A percentile compares a stretch with the other conserved stretches of the same genome.
Evolutionary conservation across 768 basidiomycete genomes (phyloP).

Genomic region (Pleurotus tuoliensis): DNA sequence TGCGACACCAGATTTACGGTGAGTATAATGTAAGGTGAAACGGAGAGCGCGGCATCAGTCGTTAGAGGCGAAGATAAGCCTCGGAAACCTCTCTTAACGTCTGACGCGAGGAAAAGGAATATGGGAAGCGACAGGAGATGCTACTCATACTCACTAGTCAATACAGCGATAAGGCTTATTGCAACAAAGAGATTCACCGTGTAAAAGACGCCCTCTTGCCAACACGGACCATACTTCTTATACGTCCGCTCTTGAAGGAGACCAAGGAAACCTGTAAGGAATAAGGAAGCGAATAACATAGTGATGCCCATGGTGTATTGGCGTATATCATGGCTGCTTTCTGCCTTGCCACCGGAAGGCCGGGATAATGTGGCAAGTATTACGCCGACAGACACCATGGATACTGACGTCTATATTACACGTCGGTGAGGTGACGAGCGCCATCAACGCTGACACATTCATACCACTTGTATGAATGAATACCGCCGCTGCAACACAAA

Average conservation of each 20-base stretch:
- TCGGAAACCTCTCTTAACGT: slow-evolving; percentile 52
- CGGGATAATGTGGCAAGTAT: slow-evolving; percentile 68
- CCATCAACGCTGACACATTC: slow-evolving; percentile 14
- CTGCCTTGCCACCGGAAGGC: slow-evolving; percentile 30
- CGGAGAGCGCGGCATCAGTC: slow-evolving; percentile 22
- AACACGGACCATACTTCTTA: slow-evolving; percentile 66
- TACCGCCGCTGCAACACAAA: slow-evolving; percentile 59
- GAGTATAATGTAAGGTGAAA: slow-evolving; percentile 53
- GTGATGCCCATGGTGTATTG: slow-evolving; percentile 62
- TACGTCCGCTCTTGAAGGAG: slow-evolving; percentile 77
- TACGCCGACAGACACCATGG: slow-evolving; percentile 67
- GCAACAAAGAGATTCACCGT: slow-evolving; percentile 41
- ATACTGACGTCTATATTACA: slow-evolving; percentile 50
- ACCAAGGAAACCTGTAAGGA: slow-evolving; percentile 68
- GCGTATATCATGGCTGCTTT: slow-evolving; percentile 24
- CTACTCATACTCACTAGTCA: slow-evolving; percentile 30
- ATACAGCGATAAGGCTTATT: not conserved
- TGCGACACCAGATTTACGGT: slow-evolving; percentile 67
- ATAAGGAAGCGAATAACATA: slow-evolving; percentile 63
- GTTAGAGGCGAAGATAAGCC: slow-evolving; percentile 32
- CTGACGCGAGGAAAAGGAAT: slow-evolving; percentile 58
- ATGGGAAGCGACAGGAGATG: slow-evolving; percentile 77
- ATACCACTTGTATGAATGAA: slow-evolving; percentile 55
- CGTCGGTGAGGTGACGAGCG: not conserved
- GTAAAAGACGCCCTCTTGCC: slow-evolving; percentile 85